A percentile compares a stretch with the other conserved stretches of the same genome.
Evolutionary conservation across 2,329 filamentous ascomycete genomes (phyloP).

Genomic region (Piedraia hortae): DNA sequence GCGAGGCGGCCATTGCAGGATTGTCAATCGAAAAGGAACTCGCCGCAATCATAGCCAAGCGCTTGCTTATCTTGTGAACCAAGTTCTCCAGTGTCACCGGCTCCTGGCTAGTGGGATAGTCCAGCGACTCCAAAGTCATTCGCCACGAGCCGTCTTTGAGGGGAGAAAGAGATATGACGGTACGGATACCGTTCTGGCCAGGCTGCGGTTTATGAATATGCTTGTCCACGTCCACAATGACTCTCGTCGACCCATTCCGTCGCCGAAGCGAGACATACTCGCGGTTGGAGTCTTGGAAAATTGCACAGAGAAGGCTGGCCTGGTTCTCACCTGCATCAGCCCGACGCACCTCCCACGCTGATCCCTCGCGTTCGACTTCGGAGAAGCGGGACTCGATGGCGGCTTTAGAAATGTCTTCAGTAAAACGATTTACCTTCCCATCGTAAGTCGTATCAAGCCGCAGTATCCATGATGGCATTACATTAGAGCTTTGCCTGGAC

Average conservation of each 20-base stretch:
- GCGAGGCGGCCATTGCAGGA: conserved; percentile 31
- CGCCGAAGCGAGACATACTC: conserved; percentile 34
- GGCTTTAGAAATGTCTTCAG: conserved; percentile 68
- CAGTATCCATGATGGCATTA: conserved; percentile 20
- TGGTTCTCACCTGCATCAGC: conserved; percentile 31
- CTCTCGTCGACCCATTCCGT: conserved; percentile 39
- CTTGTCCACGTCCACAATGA: conserved; percentile 35
- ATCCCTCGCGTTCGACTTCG: conserved; percentile 55
- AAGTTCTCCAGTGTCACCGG: conserved; percentile 47
- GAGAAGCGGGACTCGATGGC: conserved; percentile 62
- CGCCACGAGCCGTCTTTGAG: conserved; percentile 26
- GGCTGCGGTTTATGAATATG: conserved; percentile 12
- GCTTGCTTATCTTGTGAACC: conserved; percentile 15
- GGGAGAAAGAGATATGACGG: conserved; percentile 35
- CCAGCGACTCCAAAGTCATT: conserved; percentile 33
- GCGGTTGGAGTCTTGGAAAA: conserved; percentile 42
- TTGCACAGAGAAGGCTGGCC: conserved; percentile 30
- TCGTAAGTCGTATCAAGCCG: conserved; percentile 50
- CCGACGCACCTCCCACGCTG: conserved; percentile 54
- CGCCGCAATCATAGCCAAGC: conserved; percentile 7
- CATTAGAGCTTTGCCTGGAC: conserved; percentile 4
- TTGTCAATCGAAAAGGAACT: conserved; percentile 42
- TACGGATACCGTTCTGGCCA: conserved; percentile 33
- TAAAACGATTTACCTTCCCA: conserved; percentile 45
- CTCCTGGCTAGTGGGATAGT: conserved; percentile 46